Evolutionary conservation across 495 filamentous ascomycete genomes (phyloP).

Genomic region (Viridothelium virens): DNA sequence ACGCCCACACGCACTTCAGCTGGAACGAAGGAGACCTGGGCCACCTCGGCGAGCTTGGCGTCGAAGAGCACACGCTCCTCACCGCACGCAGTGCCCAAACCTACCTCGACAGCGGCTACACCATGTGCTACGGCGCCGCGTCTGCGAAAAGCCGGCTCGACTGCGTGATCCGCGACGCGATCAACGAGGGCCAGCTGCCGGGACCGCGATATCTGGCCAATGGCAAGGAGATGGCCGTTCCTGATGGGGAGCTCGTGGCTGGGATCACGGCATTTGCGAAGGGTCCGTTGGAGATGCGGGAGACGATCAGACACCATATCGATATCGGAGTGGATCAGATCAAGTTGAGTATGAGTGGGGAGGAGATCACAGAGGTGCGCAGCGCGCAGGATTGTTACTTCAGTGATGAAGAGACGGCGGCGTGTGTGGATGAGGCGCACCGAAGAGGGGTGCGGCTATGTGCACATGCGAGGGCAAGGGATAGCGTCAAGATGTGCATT

Average conservation of each 20-base stretch:
- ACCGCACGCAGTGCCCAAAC: conserved; percentile 39
- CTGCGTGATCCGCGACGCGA: conserved; percentile 47
- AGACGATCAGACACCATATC: conserved; percentile 40
- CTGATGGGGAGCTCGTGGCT: conserved; percentile 40
- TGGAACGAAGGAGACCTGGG: conserved; percentile 43
- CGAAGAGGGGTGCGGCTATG: conserved; percentile 40
- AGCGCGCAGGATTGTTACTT: conserved; percentile 45
- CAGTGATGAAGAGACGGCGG: conserved; percentile 42
- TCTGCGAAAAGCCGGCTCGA: conserved; percentile 45
- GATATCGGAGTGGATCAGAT: conserved; percentile 45
- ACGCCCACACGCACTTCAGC: conserved; percentile 45
- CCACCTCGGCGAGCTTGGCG: conserved; percentile 35
- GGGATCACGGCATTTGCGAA: conserved; percentile 45
- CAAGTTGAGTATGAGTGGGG: conserved; percentile 48
- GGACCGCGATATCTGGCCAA: conserved; percentile 46
- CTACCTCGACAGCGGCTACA: conserved; percentile 43
- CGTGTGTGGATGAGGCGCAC: conserved; percentile 48
- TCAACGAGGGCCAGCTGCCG: conserved; percentile 47
- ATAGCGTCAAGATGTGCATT: conserved; percentile 43
- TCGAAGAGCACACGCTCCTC: conserved; percentile 45
- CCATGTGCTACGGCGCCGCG: conserved; percentile 47
- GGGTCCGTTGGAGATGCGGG: conserved; percentile 41
- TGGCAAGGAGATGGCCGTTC: conserved; percentile 42
- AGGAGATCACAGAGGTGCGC: conserved; percentile 40
- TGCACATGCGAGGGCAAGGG: conserved; percentile 44